Base-by-base conservation (phyloP, 768 basidiomycete species). In the Mycena kentingensis region DNA sequence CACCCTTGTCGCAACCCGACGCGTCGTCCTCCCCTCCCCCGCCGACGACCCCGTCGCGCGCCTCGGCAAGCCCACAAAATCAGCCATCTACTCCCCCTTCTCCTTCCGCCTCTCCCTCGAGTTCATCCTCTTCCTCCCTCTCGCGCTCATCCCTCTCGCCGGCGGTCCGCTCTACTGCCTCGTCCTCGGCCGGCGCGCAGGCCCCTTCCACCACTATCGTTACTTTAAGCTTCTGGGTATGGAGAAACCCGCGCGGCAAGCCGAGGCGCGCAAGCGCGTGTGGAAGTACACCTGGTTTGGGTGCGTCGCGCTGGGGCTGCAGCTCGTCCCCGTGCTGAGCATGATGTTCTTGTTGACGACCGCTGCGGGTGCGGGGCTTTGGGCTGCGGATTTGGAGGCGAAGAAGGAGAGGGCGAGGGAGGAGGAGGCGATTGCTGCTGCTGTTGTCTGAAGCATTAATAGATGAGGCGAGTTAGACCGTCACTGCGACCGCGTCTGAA, bases 281-380 rank as follows among this genome's bases (percentile, higher is more conserved):
- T 59, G 58, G 58, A 59, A 59, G 47, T 59, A 59, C 29, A 59
- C 58, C 16, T 59, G 58, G 58, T 59, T 59, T 26, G 58, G 58
- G 13, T 55, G 49, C 53, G 51, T 59, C 3, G 42, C 58, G 27
- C 54, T 52, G 46, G 42, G 55, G 34, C 32, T 59, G 31, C 58
- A 59, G 50, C 47, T 59, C 3, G 31, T 59, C 3, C 58, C 58
- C 0, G 38, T 59, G 29, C 31, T 51, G 7, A 52, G 27, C 0
- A 59, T 59, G 54, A 24, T 59, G 42, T 59, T 59, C 16, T 18
- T 59, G 31, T 35, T 59, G 18, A 59, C 58, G 32, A 59, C 58
- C 6, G 52, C 58, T 5, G 58, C 58, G 28, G 58, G 58, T 5
- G 50, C 58, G 1, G 50, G 50, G 16, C 15, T 59, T 29, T 59